These are phyloP conservation scores for Ophidiomyces ophidiicola DNA, from an alignment of 2,329 filamentous ascomycete species.

Conservation along the genomic window DNA sequence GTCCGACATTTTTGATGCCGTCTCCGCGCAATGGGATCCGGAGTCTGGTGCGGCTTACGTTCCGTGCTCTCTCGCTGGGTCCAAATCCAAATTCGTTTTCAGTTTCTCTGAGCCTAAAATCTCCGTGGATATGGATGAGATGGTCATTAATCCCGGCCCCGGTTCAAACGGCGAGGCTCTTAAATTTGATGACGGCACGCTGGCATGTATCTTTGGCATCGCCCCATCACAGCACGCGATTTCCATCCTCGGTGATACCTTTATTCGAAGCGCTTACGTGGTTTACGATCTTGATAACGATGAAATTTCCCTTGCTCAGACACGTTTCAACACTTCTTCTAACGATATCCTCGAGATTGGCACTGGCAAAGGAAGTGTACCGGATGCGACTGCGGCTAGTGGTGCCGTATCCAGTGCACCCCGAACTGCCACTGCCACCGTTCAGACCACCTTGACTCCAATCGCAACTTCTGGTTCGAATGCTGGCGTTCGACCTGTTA, in stretches of 20 bases:
- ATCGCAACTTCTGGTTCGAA: not conserved
- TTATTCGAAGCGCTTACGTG: slow-evolving; percentile 61
- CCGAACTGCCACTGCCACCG: slow-evolving; percentile 11
- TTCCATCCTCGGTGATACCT: slow-evolving; percentile 61
- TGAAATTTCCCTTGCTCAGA: slow-evolving; percentile 57
- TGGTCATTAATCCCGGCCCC: slow-evolving; percentile 48
- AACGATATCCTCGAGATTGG: slow-evolving; percentile 42
- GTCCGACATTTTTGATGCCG: slow-evolving; percentile 43
- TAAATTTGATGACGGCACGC: slow-evolving; percentile 41
- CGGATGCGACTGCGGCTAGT: slow-evolving; percentile 34
- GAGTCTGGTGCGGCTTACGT: slow-evolving; percentile 41
- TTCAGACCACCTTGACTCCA: slow-evolving; percentile 2
- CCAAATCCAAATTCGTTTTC: slow-evolving; percentile 40
- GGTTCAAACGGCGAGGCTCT: slow-evolving; percentile 36
- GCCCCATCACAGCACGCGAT: slow-evolving; percentile 44
- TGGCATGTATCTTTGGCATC: slow-evolving; percentile 57
- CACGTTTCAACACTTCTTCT: slow-evolving; percentile 46
- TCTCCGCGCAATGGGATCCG: slow-evolving; percentile 49
- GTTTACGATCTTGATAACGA: slow-evolving; percentile 64
- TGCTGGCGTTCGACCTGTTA: not conserved
- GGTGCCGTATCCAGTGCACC: slow-evolving; percentile 17
- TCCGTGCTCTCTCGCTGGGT: slow-evolving; percentile 39
- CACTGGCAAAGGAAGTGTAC: slow-evolving; percentile 36
- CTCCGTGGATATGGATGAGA: slow-evolving; percentile 43
- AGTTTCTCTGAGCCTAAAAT: slow-evolving; percentile 44